phyloP scores from a whole-genome alignment of 345 rosid genomes.

The Tarenaya hassleriana region DNA sequence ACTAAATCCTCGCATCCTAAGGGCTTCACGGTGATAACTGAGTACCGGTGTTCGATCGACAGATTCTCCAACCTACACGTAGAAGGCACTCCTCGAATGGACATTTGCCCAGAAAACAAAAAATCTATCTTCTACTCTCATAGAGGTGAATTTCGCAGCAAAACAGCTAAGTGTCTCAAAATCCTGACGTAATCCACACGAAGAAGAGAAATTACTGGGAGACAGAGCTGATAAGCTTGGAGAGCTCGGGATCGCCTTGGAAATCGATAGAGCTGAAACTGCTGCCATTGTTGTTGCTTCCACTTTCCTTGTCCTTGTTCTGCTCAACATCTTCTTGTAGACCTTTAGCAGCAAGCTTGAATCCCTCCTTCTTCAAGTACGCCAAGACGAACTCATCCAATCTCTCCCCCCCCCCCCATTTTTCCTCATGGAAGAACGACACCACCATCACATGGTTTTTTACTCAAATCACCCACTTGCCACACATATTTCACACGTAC shows the following conservation, averaged over 20 bases:
- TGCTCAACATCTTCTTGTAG: constrained; percentile 53
- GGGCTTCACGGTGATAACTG: too few relatives aligned
- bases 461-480: too few relatives aligned
- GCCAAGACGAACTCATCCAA: constrained; percentile 52
- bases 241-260: constrained; percentile 64
- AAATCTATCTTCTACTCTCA: neutral
- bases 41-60: too few relatives aligned
- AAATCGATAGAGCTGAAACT: constrained; percentile 34
- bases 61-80: too few relatives aligned
- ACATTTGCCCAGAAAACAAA: too few relatives aligned
- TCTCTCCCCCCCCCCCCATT: constrained; percentile 54
- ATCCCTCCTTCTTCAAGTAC: constrained; percentile 89
- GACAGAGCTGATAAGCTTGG: constrained; percentile 61
- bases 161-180: neutral
- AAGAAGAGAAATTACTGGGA: constrained; percentile 43
- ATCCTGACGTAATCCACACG: too few relatives aligned
- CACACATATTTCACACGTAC: too few relatives aligned
- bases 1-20: too few relatives aligned
- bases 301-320: constrained; percentile 28
- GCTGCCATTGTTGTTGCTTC: constrained; percentile 20
- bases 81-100: too few relatives aligned
- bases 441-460: too few relatives aligned
- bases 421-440: too few relatives aligned
- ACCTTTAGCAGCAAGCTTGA: constrained; percentile 43
- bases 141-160: constrained; percentile 8